Percentiles rank a stretch among this genome's conserved stretches.
Conservation (phyloP, 352 stramenopile species). For the Bremia lactucae region DNA sequence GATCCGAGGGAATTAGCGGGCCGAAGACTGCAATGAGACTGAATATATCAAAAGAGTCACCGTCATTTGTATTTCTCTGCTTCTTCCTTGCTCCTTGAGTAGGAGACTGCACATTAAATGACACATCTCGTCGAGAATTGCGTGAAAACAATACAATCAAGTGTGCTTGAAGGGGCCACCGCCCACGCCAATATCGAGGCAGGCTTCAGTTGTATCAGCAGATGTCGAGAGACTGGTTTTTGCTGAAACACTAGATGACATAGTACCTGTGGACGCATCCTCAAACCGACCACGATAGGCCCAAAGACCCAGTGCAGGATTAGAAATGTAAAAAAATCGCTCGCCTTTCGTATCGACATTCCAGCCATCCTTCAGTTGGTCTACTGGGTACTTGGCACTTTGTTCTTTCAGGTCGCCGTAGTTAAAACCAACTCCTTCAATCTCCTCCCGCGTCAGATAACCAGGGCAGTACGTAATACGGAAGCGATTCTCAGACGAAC, state of each 20-base stretch:
- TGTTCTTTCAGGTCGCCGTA: constrained; percentile 85
- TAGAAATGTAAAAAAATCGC: constrained; percentile 95
- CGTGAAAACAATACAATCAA: neutral
- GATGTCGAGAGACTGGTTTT: constrained; percentile 20
- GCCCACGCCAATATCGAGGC: constrained; percentile 58
- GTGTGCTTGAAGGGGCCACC: constrained; percentile 64
- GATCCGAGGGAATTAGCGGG: too few relatives aligned
- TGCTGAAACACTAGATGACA: constrained; percentile 11
- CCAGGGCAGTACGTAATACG: constrained; percentile 90
- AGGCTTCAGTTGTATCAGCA: constrained; percentile 38
- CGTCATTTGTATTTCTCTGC: too few relatives aligned
- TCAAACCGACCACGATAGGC: constrained; percentile 82
- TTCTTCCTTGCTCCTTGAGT: too few relatives aligned
- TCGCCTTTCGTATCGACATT: constrained; percentile 79
- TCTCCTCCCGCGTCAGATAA: constrained; percentile 86
- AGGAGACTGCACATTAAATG: too few relatives aligned
- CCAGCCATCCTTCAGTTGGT: constrained; percentile 88
- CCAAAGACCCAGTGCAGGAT: constrained; percentile 94
- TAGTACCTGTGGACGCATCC: constrained; percentile 14
- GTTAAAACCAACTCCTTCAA: constrained; percentile 89
- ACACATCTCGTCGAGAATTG: neutral
- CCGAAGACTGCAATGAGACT: too few relatives aligned
- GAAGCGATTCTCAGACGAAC: constrained; percentile 95
- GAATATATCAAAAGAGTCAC: too few relatives aligned
- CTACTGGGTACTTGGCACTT: constrained; percentile 71